A percentile compares a stretch with the other conserved stretches of the same genome.
Evolutionary conservation across 352 stramenopile species (phyloP).

Genomic region (Chrysophaeum taylorii): DNA sequence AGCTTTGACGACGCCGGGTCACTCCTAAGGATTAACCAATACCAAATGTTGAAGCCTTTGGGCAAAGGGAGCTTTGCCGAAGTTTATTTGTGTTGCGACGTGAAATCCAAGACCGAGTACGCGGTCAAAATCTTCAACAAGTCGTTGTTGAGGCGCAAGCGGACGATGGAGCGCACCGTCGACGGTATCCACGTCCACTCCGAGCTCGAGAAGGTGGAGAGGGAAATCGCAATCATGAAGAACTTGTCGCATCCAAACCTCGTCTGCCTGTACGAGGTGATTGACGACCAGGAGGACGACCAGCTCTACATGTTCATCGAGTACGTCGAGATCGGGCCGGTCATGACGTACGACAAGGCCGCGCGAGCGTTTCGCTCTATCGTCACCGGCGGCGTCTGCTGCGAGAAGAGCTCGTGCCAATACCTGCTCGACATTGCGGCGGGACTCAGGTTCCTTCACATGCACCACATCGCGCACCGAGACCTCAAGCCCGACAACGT

Average conservation of each 20-base stretch:
- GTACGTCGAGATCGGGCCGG: conserved; percentile 71
- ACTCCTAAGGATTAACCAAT: too few relatives aligned
- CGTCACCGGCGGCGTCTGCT: not conserved
- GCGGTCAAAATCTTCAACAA: conserved; percentile 74
- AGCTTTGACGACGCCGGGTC: too few relatives aligned
- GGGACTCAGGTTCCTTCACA: conserved; percentile 72
- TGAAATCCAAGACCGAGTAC: conserved; percentile 42
- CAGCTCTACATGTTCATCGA: conserved; percentile 92
- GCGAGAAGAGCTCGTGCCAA: not conserved
- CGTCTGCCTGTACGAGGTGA: conserved; percentile 81
- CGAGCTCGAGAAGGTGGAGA: conserved; percentile 65
- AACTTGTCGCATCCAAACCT: conserved; percentile 88
- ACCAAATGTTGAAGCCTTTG: conserved; percentile 31
- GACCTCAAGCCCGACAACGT: conserved; percentile 98
- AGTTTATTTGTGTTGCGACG: conserved; percentile 72
- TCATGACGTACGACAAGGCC: conserved; percentile 41
- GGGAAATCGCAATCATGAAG: conserved; percentile 94
- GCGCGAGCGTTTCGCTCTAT: conserved; percentile 20
- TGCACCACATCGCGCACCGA: conserved; percentile 77
- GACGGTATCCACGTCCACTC: conserved; percentile 42
- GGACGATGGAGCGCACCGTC: conserved; percentile 14
- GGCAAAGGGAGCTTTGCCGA: conserved; percentile 42
- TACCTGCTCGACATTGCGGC: not conserved
- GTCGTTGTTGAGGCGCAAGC: conserved; percentile 51
- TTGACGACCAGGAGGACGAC: conserved; percentile 83